Base-by-base conservation (phyloP, 805 yeast genomes). In the Myxozyma geophila region DNA sequence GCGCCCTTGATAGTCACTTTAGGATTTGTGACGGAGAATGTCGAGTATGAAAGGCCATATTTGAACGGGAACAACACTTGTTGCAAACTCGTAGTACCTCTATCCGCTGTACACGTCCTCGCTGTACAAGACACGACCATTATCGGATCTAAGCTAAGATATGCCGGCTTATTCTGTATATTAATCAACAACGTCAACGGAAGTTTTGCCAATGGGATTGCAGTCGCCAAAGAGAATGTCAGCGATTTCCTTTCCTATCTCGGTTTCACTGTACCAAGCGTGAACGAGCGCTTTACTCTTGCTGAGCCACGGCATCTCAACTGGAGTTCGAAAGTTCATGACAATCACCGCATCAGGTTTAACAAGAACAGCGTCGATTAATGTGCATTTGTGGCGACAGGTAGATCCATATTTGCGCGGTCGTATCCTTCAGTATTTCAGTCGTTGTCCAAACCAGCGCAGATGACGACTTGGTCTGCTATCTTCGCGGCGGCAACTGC, bases 41-140 rank as follows among this genome's bases (percentile, higher is more conserved):
- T 88, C 21, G 88, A 81, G 76, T 85, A 86, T 1, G 89, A 85
- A 65, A 85, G 78, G 54, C 89, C 89, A 69, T 74, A 79, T 4
- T 89, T 89, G 73, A 86, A 87, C 49, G 88, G 86, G 77, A 81
- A 86, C 54, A 81, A 76, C 5, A 83, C 85, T 35, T 78, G 78
- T 78, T 43, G 76, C 71, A 73, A 82, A 82, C 70, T 86, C 89
- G 73, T 83, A 87, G 76, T 75, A 84, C 63, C 85, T 77, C 77
- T 86, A 85, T 21, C 89, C 90, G 58, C 86, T 83, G 72, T 79
- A 86, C 52, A 86, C 82, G 70, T 85, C 88, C 73, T 87, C 90
- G 63, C 89, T 88, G 69, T 86, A 87, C 60, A 82, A 70, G 39
- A 81, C 83, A 58, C 81, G 75, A 50, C 88, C 88, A 70, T 79